A percentile compares a stretch with the other conserved stretches of the same genome.
Conservation (phyloP, 768 basidiomycete genomes). For the Phylloporus sp. region DNA sequence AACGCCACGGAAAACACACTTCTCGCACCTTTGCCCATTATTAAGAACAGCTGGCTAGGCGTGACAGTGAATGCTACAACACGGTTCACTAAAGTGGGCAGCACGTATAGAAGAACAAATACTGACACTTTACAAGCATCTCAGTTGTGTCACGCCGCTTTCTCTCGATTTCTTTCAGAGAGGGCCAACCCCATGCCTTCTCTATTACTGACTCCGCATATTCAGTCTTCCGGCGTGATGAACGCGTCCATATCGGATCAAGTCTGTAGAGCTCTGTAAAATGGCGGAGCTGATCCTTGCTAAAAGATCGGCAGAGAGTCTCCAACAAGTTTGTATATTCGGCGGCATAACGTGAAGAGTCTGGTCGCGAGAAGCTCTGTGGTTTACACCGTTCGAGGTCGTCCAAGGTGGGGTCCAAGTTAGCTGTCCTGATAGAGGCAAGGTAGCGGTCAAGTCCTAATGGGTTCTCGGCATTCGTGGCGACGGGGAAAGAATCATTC, state of each 20-base stretch:
- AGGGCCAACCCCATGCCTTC: conserved; percentile 66
- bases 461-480: conserved; percentile 21
- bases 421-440: conserved; percentile 44
- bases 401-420: conserved; percentile 47
- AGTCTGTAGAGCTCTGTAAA: conserved; percentile 51
- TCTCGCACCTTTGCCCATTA: conserved; percentile 63
- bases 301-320: conserved; percentile 59
- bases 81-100: conserved; percentile 3
- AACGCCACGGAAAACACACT: neutral
- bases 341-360: conserved; percentile 44
- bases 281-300: conserved; percentile 51
- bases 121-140: conserved; percentile 44
- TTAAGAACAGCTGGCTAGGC: conserved; percentile 59
- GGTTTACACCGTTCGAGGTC: conserved; percentile 64
- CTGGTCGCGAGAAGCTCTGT: conserved; percentile 34
- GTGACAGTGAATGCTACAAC: conserved; percentile 52
- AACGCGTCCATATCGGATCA: conserved; percentile 30
- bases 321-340: conserved; percentile 54
- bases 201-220: conserved; percentile 56
- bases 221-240: conserved; percentile 36
- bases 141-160: conserved; percentile 49
- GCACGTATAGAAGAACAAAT: neutral
- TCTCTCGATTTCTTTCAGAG: conserved; percentile 49
- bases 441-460: conserved; percentile 54
- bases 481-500: conserved; percentile 1